Evolutionary conservation across 306 rosid species (phyloP).

Genomic region (Vigna radiata): DNA sequence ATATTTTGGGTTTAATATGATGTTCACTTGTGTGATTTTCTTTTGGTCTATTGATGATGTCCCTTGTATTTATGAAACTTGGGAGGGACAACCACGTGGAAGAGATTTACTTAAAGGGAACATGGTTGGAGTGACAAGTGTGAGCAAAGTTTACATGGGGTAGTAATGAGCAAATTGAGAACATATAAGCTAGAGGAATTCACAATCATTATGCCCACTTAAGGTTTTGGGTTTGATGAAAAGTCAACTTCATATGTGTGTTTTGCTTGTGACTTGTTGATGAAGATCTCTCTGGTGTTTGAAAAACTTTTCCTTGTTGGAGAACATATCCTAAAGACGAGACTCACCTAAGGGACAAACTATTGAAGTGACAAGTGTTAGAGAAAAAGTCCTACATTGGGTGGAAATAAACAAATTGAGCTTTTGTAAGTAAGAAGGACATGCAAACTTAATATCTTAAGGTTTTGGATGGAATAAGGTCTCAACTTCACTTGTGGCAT

Average conservation of each 20-base stretch:
- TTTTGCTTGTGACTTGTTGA: background rate
- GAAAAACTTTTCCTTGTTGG: background rate
- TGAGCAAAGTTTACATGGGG: background rate
- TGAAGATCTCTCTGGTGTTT: background rate
- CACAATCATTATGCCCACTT: background rate
- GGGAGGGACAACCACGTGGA: background rate
- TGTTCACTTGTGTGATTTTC: background rate
- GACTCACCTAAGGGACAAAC: background rate
- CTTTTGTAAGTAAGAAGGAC: background rate
- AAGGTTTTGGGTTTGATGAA: background rate
- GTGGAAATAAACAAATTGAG: background rate
- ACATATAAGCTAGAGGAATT: background rate
- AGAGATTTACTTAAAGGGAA: background rate
- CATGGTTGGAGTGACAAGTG: background rate
- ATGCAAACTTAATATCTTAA: background rate
- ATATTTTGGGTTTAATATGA: background rate
- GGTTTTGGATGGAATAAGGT: background rate
- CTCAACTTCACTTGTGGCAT: background rate
- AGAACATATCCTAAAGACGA: background rate
- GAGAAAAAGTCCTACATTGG: background rate
- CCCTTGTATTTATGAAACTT: background rate
- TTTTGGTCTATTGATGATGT: background rate
- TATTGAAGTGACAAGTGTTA: background rate
- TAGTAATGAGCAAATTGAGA: background rate
- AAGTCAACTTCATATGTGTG: background rate